phyloP scores from a whole-genome alignment of 371 early-diverging fungal species.

The Haplosporangium sp. region DNA sequence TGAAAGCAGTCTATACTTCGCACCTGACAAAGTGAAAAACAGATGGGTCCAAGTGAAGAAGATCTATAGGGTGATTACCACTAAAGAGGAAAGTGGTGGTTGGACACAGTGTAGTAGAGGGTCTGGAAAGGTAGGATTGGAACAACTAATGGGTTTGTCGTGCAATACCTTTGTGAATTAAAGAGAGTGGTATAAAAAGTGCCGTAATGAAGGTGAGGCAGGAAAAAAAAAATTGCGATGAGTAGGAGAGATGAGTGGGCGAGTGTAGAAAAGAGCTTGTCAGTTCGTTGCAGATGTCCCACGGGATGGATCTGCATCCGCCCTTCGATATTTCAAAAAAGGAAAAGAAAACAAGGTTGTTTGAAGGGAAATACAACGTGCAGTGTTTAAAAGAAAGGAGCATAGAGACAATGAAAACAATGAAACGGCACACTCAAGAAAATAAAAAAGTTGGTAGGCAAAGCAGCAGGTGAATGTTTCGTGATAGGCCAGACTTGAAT shows the following conservation, averaged over 20 bases:
- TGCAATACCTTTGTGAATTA: background rate
- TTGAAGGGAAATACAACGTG: slow-evolving; percentile 4
- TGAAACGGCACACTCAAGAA: background rate
- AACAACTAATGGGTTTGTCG: no score
- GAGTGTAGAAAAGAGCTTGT: background rate
- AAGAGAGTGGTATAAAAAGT: slow-evolving; percentile 11
- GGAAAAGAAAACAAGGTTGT: slow-evolving; percentile 2
- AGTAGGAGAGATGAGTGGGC: background rate
- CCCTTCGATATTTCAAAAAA: slow-evolving; percentile 1
- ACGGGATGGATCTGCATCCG: slow-evolving; percentile 9
- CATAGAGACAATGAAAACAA: background rate
- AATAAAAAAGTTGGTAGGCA: background rate
- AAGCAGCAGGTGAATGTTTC: background rate
- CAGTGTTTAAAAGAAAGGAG: background rate
- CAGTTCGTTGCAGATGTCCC: slow-evolving; percentile 5
- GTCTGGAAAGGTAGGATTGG: no score
- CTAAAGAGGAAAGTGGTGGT: no score
- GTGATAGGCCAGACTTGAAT: background rate
- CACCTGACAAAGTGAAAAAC: no score
- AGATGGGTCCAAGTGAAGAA: no score
- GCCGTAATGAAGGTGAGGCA: slow-evolving; percentile 4
- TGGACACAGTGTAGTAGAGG: background rate
- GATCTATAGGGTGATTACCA: no score
- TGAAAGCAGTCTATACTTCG: background rate
- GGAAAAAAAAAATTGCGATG: slow-evolving; percentile 6